These are phyloP conservation scores for Lachnellula subtilissima DNA, from an alignment of 2,329 filamentous ascomycete species.

Conservation along the genomic window DNA sequence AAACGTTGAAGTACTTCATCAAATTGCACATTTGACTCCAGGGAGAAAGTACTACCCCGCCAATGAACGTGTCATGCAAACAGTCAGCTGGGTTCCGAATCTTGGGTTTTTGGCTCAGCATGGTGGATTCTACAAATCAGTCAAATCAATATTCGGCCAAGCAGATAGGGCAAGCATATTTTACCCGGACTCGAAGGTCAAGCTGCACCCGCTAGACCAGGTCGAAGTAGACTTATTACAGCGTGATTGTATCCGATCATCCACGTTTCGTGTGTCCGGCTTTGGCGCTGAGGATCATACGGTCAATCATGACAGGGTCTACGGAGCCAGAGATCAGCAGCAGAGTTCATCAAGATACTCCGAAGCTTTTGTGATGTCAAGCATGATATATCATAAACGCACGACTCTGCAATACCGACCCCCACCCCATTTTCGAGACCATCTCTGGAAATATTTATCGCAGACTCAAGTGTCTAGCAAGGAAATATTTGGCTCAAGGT, in stretches of 20 bases:
- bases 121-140: slow-evolving; percentile 2
- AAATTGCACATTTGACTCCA: slow-evolving; percentile 37
- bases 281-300: slow-evolving; percentile 35
- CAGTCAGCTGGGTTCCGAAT: slow-evolving; percentile 21
- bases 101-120: slow-evolving; percentile 8
- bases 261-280: slow-evolving; percentile 28
- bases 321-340: slow-evolving; percentile 1
- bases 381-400: neutral
- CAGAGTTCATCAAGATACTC: neutral
- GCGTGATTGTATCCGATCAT: slow-evolving; percentile 30
- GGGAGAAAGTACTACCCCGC: slow-evolving; percentile 40
- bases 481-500: neutral
- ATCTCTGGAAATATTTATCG: neutral
- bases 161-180: neutral
- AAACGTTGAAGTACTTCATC: slow-evolving; percentile 31
- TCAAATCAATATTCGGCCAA: slow-evolving; percentile 5
- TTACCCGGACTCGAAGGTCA: neutral
- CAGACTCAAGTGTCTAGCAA: neutral
- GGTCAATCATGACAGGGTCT: slow-evolving; percentile 2
- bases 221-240: slow-evolving; percentile 17
- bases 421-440: neutral
- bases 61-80: slow-evolving; percentile 41
- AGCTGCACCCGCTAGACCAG: neutral
- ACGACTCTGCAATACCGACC: neutral
- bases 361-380: slow-evolving; percentile 6